Evolutionary conservation across 345 rosid genomes (phyloP).

Genomic region (Citrus mangshanensis): DNA sequence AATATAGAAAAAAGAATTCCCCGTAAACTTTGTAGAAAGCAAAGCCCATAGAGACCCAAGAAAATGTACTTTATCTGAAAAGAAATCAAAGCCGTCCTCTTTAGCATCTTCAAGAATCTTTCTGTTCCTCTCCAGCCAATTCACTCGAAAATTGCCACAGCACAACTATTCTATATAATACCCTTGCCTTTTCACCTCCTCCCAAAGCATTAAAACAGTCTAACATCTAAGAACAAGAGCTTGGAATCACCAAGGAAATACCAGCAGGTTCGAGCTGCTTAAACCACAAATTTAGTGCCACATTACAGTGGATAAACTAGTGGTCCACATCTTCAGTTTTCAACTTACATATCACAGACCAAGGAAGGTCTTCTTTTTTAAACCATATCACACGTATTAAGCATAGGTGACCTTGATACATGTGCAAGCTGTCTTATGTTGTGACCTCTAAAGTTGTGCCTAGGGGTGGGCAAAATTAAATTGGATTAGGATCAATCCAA

Average conservation of each 20-base stretch:
- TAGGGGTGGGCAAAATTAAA: too few relatives aligned
- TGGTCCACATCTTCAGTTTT: not conserved
- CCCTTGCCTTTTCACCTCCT: not conserved
- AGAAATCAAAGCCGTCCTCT: not conserved
- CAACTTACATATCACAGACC: not conserved
- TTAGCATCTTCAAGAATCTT: not conserved
- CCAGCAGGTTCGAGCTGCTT: not conserved
- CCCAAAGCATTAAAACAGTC: not conserved
- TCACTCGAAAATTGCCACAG: too few relatives aligned
- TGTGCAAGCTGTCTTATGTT: not conserved
- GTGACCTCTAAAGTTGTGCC: not conserved
- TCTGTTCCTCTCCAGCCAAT: not conserved
- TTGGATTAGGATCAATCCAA: too few relatives aligned
- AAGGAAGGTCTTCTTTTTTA: not conserved
- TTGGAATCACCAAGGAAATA: not conserved
- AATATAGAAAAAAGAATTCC: not conserved
- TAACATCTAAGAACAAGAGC: not conserved
- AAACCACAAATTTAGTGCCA: not conserved
- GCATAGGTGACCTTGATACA: not conserved
- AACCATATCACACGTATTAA: not conserved
- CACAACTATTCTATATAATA: not conserved
- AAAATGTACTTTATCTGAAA: not conserved
- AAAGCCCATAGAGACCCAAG: not conserved
- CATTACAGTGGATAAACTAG: not conserved
- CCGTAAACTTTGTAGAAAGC: not conserved